Percentiles rank a stretch among this genome's conserved stretches.
phyloP scores from a whole-genome alignment of 176 grass and related monocot species.

The Calamus simplicifolius region DNA sequence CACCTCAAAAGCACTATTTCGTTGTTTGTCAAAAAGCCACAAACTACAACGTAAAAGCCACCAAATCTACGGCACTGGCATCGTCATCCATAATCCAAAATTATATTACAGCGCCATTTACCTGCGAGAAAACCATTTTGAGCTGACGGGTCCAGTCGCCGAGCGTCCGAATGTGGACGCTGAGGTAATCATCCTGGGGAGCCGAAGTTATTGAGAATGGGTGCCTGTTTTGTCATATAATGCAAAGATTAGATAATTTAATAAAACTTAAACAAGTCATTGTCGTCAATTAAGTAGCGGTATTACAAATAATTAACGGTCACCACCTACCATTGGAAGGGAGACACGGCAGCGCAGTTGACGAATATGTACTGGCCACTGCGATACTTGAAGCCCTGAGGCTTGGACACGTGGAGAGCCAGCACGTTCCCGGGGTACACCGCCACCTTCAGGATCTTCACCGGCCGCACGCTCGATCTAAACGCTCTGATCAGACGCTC shows the following conservation, averaged over 20 bases:
- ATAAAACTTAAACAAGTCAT: no score
- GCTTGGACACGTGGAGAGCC: constrained; percentile 86
- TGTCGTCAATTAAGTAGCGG: no score
- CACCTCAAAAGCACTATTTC: no score
- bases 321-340: constrained; percentile 65
- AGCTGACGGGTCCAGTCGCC: constrained; percentile 94
- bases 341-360: constrained; percentile 71
- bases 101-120: constrained; percentile 8
- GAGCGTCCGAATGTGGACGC: constrained; percentile 89
- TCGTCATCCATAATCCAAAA: no score
- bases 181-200: constrained; percentile 79
- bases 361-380: constrained; percentile 93
- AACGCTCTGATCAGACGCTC: constrained; percentile 71
- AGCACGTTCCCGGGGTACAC: constrained; percentile 86
- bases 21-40: no score
- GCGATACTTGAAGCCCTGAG: constrained; percentile 68
- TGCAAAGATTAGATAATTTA: no score
- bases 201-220: constrained; percentile 97
- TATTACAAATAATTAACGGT: no score
- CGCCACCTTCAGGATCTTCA: constrained; percentile 78
- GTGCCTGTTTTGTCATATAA: constrained; percentile 35
- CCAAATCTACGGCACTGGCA: no score
- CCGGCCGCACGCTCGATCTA: constrained; percentile 60
- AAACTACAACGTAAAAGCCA: no score
- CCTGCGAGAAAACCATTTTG: constrained; percentile 77